These are phyloP conservation scores for Mucor indicus DNA, from an alignment of 371 early-diverging fungal genomes.

Conservation along the genomic window DNA sequence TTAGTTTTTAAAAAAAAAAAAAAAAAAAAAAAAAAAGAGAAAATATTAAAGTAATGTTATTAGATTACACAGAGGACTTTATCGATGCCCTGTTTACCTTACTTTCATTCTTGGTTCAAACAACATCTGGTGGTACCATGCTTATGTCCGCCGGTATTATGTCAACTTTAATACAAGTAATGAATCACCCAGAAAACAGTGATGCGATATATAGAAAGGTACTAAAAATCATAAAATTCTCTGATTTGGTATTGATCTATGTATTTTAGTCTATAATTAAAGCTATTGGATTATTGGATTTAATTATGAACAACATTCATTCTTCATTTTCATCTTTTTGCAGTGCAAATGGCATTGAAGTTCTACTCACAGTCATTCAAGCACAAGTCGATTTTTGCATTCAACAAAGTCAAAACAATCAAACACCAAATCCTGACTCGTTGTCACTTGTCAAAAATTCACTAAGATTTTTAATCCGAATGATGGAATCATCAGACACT, in stretches of 20 bases:
- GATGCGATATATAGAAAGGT: not conserved
- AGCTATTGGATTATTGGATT: constrained; percentile 74
- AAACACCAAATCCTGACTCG: constrained; percentile 1
- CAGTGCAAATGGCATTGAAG: constrained; percentile 73
- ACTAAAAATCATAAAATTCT: not conserved
- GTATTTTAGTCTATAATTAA: constrained; percentile 23
- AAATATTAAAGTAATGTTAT: constrained; percentile 23
- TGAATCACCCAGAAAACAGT: constrained; percentile 16
- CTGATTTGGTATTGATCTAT: constrained; percentile 53
- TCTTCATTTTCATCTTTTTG: constrained; percentile 78
- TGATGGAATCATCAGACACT: constrained; percentile 87
- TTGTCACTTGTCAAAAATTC: constrained; percentile 68
- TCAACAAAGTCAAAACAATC: not conserved
- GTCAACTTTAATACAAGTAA: constrained; percentile 62
- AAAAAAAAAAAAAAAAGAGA: constrained; percentile 1
- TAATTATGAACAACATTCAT: constrained; percentile 69
- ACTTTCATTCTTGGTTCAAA: constrained; percentile 68
- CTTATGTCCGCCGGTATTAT: constrained; percentile 90
- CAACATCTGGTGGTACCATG: constrained; percentile 82
- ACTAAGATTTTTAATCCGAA: constrained; percentile 88
- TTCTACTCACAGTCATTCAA: constrained; percentile 73
- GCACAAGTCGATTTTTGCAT: constrained; percentile 55
- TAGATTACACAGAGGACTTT: constrained; percentile 65
- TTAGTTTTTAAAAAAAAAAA: no score
- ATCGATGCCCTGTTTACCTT: constrained; percentile 80